Conservation (phyloP, 2,329 filamentous ascomycete genomes). For the Coleophoma cylindrospora region DNA sequence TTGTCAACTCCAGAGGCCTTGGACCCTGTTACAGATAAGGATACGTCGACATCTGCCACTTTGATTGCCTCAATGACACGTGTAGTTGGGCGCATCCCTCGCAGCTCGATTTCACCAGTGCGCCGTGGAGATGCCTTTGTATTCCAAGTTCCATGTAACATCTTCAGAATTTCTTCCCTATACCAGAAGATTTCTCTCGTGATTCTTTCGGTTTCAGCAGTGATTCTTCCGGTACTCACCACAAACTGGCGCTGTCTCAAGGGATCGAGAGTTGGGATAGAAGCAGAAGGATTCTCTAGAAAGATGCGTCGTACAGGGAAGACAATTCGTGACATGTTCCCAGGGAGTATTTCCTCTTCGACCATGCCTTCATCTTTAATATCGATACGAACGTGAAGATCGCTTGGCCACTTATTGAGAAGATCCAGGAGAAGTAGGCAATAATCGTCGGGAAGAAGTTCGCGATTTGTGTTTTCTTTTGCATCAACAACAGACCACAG, state of each 20-base stretch:
- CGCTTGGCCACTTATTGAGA: slow-evolving; percentile 84
- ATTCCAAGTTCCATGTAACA: slow-evolving; percentile 67
- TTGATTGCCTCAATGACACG: slow-evolving; percentile 82
- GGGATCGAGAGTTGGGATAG: slow-evolving; percentile 76
- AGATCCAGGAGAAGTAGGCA: slow-evolving; percentile 80
- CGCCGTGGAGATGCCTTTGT: slow-evolving; percentile 41
- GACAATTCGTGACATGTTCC: slow-evolving; percentile 68
- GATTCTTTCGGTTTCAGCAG: slow-evolving; percentile 72
- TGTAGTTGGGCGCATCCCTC: slow-evolving; percentile 65
- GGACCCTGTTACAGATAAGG: slow-evolving; percentile 44
- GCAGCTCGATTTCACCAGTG: slow-evolving; percentile 70
- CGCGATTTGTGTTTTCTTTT: slow-evolving; percentile 11
- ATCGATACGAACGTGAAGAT: slow-evolving; percentile 62
- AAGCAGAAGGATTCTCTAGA: slow-evolving; percentile 68
- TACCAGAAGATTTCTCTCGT: slow-evolving; percentile 89
- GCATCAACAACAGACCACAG: slow-evolving; percentile 46
- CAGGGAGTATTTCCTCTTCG: slow-evolving; percentile 54
- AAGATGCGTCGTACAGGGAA: slow-evolving; percentile 72
- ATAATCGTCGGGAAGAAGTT: slow-evolving; percentile 54
- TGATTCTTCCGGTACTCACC: slow-evolving; percentile 73
- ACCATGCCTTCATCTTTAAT: slow-evolving; percentile 17
- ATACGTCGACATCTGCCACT: slow-evolving; percentile 71
- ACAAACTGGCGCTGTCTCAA: slow-evolving; percentile 89
- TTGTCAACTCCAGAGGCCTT: slow-evolving; percentile 9
- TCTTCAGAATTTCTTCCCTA: slow-evolving; percentile 71